phyloP scores from a whole-genome alignment of 768 basidiomycete genomes.

The Sutorius australiensis region DNA sequence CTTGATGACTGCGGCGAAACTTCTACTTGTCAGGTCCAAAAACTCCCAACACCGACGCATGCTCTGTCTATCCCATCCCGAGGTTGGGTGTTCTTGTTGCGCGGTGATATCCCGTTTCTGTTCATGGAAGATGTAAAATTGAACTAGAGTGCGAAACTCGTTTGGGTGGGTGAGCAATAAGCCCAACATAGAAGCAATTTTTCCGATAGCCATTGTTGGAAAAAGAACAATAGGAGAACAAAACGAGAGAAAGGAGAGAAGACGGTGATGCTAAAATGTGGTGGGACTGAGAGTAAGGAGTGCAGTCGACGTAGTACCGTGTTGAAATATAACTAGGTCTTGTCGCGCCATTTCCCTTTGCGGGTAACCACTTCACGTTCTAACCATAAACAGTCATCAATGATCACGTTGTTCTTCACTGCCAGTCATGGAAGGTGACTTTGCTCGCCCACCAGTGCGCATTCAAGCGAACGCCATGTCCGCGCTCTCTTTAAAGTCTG shows the following conservation, averaged over 20 bases:
- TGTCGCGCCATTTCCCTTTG: slow-evolving; percentile 13
- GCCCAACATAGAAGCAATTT: slow-evolving; percentile 52
- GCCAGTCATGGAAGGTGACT: slow-evolving; percentile 41
- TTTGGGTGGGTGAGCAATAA: slow-evolving; percentile 73
- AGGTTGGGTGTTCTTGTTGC: slow-evolving; percentile 66
- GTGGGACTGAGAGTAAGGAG: background rate
- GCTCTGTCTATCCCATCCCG: slow-evolving; percentile 79
- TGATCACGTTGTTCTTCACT: slow-evolving; percentile 5
- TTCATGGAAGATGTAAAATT: slow-evolving; percentile 82
- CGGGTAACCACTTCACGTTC: slow-evolving; percentile 4
- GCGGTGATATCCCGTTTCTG: slow-evolving; percentile 78
- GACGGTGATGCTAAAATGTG: background rate
- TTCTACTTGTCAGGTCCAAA: slow-evolving; percentile 83
- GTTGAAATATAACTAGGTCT: background rate
- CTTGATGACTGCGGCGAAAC: slow-evolving; percentile 92
- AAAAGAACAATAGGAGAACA: background rate
- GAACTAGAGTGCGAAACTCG: slow-evolving; percentile 80
- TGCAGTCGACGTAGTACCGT: background rate
- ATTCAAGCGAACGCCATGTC: slow-evolving; percentile 37
- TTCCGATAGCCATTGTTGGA: slow-evolving; percentile 42
- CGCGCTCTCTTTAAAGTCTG: slow-evolving; percentile 37
- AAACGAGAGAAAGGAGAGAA: background rate
- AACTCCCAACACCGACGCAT: slow-evolving; percentile 93
- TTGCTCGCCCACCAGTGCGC: slow-evolving; percentile 46
- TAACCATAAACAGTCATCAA: background rate